Evolutionary conservation across 2,329 filamentous ascomycete species (phyloP), one percentile per base, ranked within the genome.

Genomic region (Cordyceps cateniannulata): DNA sequence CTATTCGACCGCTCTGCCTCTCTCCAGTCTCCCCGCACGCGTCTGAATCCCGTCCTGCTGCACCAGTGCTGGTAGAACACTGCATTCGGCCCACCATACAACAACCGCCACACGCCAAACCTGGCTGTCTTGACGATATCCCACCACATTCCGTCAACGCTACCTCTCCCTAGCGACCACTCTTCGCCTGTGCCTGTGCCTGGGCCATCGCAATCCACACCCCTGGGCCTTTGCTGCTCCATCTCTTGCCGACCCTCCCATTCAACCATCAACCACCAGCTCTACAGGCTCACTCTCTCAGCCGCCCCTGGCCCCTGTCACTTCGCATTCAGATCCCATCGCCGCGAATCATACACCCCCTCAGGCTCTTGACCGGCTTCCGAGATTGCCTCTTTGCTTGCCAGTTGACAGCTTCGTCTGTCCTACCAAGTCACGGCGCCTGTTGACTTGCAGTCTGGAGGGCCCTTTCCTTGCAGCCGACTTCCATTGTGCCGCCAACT

Each of bases 241-340:
- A 53, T 60, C 55, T 29, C 58, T 60, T 47, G 49, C 58, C 58
- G 58, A 60, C 58, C 40, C 49, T 53, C 49, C 57, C 56, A 59
- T 18, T 45, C 38, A 8, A 25, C 56, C n/a, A 22, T 6, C 38
- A 42, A 42, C 3, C 5, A 42, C 42, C 58, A 60, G 58, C 58
- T 60, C 38, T 25, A 20, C 58, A 60, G 50, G 58, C 58, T 60
- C 49, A n/a, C n/a, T 4, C 6, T 45, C 53, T 40, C 58, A 60
- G 58, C 49, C 49, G 58, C 49, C 58, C 48, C 38, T n/a, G 16
- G 49, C 58, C 58, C 48, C 38, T 42, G 38, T 42, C 58, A 60
- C 49, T 25, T 40, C 45, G 35, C 42, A 53, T 53, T 60, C 49
- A 53, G 58, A 60, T 60, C 58, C 58, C 49, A 60, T 60, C 58